A percentile compares a stretch with the other conserved stretches of the same genome.
These are phyloP conservation scores for Pichia occidentalis DNA, from an alignment of 805 yeast genomes.

Conservation along the genomic window DNA sequence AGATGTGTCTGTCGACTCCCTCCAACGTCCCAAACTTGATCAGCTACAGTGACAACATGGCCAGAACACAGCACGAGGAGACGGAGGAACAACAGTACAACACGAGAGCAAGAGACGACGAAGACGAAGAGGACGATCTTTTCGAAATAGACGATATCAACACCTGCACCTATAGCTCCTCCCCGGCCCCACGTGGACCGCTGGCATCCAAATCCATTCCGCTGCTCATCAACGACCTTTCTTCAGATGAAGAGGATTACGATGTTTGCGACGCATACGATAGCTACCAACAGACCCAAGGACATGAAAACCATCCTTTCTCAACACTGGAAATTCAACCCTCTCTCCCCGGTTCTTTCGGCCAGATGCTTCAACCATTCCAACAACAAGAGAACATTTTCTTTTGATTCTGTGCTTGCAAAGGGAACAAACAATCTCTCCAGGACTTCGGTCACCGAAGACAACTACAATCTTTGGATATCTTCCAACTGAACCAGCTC, in stretches of 20 bases:
- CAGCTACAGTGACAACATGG: no score
- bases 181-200: not conserved
- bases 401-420: slow-evolving; percentile 6
- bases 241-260: no score
- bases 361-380: not conserved
- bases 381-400: not conserved
- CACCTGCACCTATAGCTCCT: slow-evolving; percentile 18
- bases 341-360: not conserved
- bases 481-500: slow-evolving; percentile 2
- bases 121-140: slow-evolving; percentile 17
- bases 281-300: no score
- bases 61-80: no score
- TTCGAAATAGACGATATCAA: slow-evolving; percentile 21
- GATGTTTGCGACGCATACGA: no score
- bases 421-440: not conserved
- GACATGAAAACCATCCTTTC: no score
- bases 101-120: no score
- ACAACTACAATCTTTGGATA: slow-evolving; percentile 12
- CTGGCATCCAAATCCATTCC: slow-evolving; percentile 1
- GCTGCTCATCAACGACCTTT: no score
- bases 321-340: not conserved
- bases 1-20: no score
- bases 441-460: slow-evolving; percentile 1
- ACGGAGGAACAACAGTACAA: not conserved
- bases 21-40: no score